Evolutionary conservation across 2,329 filamentous ascomycete genomes (phyloP).

Genomic region (Cordyceps pruinosa): DNA sequence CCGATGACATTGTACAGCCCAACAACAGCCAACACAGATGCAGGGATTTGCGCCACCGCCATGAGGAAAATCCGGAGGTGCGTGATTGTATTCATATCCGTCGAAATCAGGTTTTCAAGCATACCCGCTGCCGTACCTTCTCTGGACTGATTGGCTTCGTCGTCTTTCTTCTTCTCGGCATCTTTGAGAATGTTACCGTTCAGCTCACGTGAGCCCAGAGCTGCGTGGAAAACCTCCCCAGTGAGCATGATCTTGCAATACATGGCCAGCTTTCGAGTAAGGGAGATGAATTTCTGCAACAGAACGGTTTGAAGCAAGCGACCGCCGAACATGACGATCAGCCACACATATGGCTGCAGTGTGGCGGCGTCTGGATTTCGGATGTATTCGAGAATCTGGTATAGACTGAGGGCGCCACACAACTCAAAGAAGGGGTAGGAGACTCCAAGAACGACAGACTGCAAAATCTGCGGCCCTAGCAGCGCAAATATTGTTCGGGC

Average conservation of each 20-base stretch:
- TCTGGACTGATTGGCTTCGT: constrained; percentile 22
- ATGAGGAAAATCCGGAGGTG: constrained; percentile 42
- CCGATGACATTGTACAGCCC: constrained; percentile 50
- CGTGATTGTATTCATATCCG: constrained; percentile 50
- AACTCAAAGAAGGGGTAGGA: constrained; percentile 38
- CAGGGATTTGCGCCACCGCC: constrained; percentile 34
- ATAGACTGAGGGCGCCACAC: constrained; percentile 46
- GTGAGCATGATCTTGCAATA: constrained; percentile 49
- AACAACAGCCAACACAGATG: constrained; percentile 39
- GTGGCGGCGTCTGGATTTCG: constrained; percentile 35
- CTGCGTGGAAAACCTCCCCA: constrained; percentile 50
- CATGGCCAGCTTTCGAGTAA: constrained; percentile 46
- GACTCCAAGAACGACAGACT: constrained; percentile 37
- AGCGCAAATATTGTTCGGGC: constrained; percentile 38
- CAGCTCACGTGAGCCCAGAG: constrained; percentile 48
- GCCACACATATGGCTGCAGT: constrained; percentile 45
- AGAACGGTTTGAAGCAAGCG: constrained; percentile 40
- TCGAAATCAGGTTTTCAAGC: constrained; percentile 50
- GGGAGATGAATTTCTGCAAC: constrained; percentile 52
- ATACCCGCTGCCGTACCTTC: constrained; percentile 41
- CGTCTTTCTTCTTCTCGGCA: constrained; percentile 21
- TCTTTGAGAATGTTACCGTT: constrained; percentile 43
- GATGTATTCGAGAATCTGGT: constrained; percentile 45
- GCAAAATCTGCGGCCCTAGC: constrained; percentile 32
- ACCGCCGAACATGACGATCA: constrained; percentile 45